Evolutionary conservation across 2,329 filamentous ascomycete genomes (phyloP).

Genomic region (Epichloe typhina): DNA sequence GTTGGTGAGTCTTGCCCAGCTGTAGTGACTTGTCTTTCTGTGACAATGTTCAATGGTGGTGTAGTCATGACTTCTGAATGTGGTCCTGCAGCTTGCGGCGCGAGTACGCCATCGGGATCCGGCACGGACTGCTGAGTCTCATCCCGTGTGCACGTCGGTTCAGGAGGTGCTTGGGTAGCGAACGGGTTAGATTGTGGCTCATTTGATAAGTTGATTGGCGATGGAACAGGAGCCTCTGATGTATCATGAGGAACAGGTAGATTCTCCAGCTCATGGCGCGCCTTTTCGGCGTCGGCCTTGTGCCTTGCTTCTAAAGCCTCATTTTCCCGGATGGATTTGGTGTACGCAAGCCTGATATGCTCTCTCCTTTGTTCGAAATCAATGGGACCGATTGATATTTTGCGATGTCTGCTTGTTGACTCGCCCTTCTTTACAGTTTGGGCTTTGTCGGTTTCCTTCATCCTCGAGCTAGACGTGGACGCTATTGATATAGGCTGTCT

Average conservation of each 20-base stretch:
- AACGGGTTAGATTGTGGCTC: neutral
- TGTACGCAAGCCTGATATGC: slow-evolving; percentile 74
- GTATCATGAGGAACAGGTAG: slow-evolving; percentile 13
- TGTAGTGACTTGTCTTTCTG: neutral
- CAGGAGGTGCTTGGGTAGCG: neutral
- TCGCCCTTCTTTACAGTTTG: slow-evolving; percentile 23
- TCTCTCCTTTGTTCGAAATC: slow-evolving; percentile 76
- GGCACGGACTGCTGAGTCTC: neutral
- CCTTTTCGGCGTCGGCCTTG: slow-evolving; percentile 36
- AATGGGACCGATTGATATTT: slow-evolving; percentile 56
- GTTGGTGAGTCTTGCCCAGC: slow-evolving; percentile 44
- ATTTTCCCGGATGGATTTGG: slow-evolving; percentile 64
- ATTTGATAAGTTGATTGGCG: neutral
- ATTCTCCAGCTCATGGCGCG: slow-evolving; percentile 33
- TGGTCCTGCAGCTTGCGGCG: neutral
- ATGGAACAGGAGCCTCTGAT: neutral
- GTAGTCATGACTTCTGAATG: neutral
- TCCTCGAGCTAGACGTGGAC: slow-evolving; percentile 56
- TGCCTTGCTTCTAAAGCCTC: slow-evolving; percentile 46
- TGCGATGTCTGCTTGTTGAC: slow-evolving; percentile 29
- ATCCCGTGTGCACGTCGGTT: too few species aligned
- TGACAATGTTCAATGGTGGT: slow-evolving; percentile 1
- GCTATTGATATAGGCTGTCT: slow-evolving; percentile 64
- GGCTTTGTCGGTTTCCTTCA: slow-evolving; percentile 45
- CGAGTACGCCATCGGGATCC: neutral